Percentiles rank a stretch among this genome's conserved stretches.
Evolutionary conservation across 495 filamentous ascomycete genomes (phyloP).

Genomic region (Lophiostoma macrostomum): DNA sequence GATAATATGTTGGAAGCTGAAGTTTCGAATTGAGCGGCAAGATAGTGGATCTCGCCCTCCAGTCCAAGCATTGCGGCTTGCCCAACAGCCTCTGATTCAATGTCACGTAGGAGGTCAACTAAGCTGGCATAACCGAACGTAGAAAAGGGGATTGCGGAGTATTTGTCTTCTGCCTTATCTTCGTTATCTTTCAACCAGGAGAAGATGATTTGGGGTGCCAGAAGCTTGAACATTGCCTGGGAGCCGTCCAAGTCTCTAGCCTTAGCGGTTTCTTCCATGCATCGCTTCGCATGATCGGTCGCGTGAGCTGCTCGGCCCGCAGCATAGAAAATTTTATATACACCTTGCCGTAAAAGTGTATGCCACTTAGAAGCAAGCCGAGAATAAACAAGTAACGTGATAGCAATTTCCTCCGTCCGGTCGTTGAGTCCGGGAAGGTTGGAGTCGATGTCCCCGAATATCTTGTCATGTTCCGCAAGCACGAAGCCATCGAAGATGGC

Average conservation of each 20-base stretch:
- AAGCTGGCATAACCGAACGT: conserved; percentile 77
- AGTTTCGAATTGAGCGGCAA: conserved; percentile 55
- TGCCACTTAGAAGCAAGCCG: conserved; percentile 75
- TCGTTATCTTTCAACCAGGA: conserved; percentile 93
- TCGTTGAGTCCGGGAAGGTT: conserved; percentile 68
- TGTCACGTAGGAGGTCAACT: conserved; percentile 63
- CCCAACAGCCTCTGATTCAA: conserved; percentile 76
- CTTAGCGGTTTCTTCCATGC: conserved; percentile 62
- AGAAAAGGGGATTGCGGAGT: conserved; percentile 69
- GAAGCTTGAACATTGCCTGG: conserved; percentile 75
- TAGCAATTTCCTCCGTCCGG: conserved; percentile 78
- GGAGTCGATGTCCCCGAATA: conserved; percentile 73
- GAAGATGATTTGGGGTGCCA: conserved; percentile 87
- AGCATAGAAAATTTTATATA: conserved; percentile 91
- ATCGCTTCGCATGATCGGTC: conserved; percentile 65
- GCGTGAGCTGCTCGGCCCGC: conserved; percentile 65
- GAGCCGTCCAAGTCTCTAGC: conserved; percentile 61
- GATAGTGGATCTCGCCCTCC: conserved; percentile 56
- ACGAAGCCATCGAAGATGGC: conserved; percentile 74
- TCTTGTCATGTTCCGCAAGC: conserved; percentile 72
- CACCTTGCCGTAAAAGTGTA: conserved; percentile 73
- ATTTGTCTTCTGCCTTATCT: conserved; percentile 47
- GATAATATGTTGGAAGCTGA: conserved; percentile 51
- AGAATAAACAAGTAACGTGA: conserved; percentile 72
- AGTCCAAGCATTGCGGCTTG: conserved; percentile 82